phyloP scores from a whole-genome alignment of 106 monocot genomes.

The Alisma plantagoaquatica region DNA sequence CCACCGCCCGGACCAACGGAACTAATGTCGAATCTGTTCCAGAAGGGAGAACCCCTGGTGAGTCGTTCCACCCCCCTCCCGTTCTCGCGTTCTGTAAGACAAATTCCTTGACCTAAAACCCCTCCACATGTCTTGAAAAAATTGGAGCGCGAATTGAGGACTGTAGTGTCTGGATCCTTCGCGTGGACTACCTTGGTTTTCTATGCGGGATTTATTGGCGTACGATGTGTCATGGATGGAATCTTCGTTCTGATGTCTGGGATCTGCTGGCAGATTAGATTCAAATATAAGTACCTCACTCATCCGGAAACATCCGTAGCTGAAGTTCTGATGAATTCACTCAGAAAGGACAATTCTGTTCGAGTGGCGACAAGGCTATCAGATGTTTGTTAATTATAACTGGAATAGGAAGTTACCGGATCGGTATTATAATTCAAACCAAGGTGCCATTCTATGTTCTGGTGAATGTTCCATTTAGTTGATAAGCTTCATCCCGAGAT shows the following conservation, averaged over 20 bases:
- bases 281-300: too few species aligned
- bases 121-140: constrained; percentile 1
- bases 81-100: neutral
- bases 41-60: constrained; percentile 73
- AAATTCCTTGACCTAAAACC: neutral
- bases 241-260: neutral
- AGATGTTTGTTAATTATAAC: too few species aligned
- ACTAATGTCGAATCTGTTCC: constrained; percentile 79
- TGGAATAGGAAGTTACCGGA: too few species aligned
- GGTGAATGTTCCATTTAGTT: too few species aligned
- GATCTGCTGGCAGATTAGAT: neutral
- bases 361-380: too few species aligned
- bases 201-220: neutral
- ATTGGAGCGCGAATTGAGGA: neutral
- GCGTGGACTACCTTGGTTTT: neutral
- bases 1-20: constrained; percentile 51
- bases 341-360: too few species aligned
- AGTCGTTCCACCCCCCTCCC: constrained; percentile 2
- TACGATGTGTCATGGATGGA: too few species aligned
- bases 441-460: too few species aligned
- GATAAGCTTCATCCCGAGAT: too few species aligned
- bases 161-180: neutral
- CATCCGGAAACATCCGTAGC: too few species aligned
- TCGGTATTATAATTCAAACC: too few species aligned
- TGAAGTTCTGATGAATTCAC: too few species aligned